phyloP scores from a whole-genome alignment of 2,329 filamentous ascomycete genomes.

The Fusarium tupiense region DNA sequence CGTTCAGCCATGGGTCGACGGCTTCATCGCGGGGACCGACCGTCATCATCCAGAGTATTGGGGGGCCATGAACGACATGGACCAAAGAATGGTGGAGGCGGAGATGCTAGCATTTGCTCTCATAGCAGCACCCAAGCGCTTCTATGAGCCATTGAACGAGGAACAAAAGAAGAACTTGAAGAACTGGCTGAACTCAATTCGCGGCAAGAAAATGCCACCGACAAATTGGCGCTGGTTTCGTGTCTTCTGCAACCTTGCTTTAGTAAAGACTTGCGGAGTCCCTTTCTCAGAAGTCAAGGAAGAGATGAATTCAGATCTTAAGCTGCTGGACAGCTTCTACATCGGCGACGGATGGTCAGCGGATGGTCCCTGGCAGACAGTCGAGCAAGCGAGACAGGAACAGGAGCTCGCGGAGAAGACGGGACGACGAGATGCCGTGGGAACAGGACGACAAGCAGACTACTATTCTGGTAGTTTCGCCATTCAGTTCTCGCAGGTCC shows the following conservation, averaged over 20 bases:
- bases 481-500: conserved; percentile 61
- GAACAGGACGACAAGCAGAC: conserved; percentile 54
- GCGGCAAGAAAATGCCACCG: conserved; percentile 55
- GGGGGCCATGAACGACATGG: conserved; percentile 56
- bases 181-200: conserved; percentile 55
- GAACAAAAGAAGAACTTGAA: conserved; percentile 50
- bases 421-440: conserved; percentile 35
- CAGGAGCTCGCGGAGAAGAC: conserved; percentile 7
- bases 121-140: conserved; percentile 51
- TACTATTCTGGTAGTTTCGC: conserved; percentile 66
- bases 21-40: conserved; percentile 46
- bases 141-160: conserved; percentile 46
- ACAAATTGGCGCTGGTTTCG: conserved; percentile 66
- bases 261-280: conserved; percentile 54
- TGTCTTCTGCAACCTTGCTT: conserved; percentile 59
- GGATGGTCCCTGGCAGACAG: conserved; percentile 55
- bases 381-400: conserved; percentile 22
- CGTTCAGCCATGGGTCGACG: conserved; percentile 46
- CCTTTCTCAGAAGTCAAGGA: conserved; percentile 46
- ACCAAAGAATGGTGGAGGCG: conserved; percentile 65
- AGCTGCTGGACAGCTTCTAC: conserved; percentile 57
- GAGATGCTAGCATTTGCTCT: conserved; percentile 62
- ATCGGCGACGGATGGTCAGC: conserved; percentile 57
- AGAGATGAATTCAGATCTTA: conserved; percentile 54
- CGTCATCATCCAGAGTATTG: conserved; percentile 54